Conservation (phyloP, 2,329 filamentous ascomycete genomes). For the Pseudogymnoascus sp. region DNA sequence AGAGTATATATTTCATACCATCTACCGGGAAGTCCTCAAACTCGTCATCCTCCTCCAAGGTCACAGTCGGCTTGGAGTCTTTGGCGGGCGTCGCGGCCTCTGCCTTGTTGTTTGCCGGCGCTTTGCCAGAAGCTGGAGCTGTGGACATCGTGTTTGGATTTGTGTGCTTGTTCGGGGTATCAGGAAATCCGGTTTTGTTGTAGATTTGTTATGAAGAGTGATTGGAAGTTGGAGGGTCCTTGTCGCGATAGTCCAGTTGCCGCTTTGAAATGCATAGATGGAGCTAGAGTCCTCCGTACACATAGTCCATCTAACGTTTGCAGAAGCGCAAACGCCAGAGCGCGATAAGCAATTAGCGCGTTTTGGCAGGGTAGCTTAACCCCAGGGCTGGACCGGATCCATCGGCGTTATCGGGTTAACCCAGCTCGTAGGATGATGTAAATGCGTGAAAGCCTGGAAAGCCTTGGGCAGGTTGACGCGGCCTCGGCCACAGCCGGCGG, state of each 20-base stretch:
- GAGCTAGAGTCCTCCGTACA: conserved; percentile 5
- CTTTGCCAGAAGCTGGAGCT: conserved; percentile 1
- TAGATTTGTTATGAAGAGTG: neutral
- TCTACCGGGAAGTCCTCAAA: conserved; percentile 98
- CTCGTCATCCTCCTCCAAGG: conserved; percentile 94
- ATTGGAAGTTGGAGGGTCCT: neutral
- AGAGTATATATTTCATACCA: conserved; percentile 46
- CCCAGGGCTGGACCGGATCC: conserved; percentile 4
- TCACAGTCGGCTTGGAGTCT: conserved; percentile 40
- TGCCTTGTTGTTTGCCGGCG: neutral
- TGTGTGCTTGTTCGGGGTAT: neutral
- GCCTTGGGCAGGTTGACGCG: neutral
- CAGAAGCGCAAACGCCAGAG: conserved; percentile 7
- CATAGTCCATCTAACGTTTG: neutral
- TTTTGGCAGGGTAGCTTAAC: neutral
- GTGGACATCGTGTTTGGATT: neutral
- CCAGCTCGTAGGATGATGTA: neutral
- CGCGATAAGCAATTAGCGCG: conserved; percentile 7
- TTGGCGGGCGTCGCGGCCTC: conserved; percentile 30
- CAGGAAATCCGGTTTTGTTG: neutral
- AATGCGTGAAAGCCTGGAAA: neutral
- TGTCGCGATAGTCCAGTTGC: conserved; percentile 3
- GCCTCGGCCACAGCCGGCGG: neutral
- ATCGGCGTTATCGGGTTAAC: conserved; percentile 3
- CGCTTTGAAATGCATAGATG: conserved; percentile 8